Evolutionary conservation across 148 eudicot species (phyloP), one percentile per base, ranked within the genome.

Genomic region (Vaccinium darrowii): DNA sequence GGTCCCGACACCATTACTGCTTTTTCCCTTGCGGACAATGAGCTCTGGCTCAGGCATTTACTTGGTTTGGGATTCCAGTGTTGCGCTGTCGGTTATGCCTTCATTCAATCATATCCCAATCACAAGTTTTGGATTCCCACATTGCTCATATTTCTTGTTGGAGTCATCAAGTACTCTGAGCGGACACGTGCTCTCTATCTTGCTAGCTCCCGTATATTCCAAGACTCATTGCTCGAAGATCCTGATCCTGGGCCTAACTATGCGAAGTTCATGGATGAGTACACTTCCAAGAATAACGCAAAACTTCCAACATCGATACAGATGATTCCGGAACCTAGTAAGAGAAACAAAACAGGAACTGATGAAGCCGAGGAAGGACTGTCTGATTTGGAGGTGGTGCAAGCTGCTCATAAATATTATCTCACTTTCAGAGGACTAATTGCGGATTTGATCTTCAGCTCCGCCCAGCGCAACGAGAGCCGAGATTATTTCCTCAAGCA

Each of bases 221-320:
- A 84, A 39, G 81, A 88, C 14, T 87, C 91, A 25, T 80, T 90
- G 77, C 89, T 90, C 25, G 83, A 80, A 58, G 84, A 86, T 5
- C 90, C 89, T 0, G 91, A 90, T 33, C 91, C 91, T 0, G 90
- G 91, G 19, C 89, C 91, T 12, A 88, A 89, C 79, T 89, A 89
- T 39, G 90, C 92, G 39, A 87, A 80, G 86, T 85, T 90, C 81
- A 82, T 92, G 90, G 89, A 87, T 52, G 81, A 89, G 57, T 90
- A 56, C 85, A 50, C 25, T 25, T 89, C 89, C 54, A 90, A 85
- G 79, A 67, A 72, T 52, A 78, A 80, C 0, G 91, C 86, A 6
- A 85, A 73, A 9, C 88, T 89, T 43, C 88, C 87, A 1, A 83
- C 87, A 0, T 7, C 25, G 50, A 89, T 88, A 5, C 58, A 69